Percentiles rank a stretch among this genome's conserved stretches.
These are phyloP conservation scores for Fusarium mangiferae DNA, from an alignment of 2,329 filamentous ascomycete species.

Conservation along the genomic window DNA sequence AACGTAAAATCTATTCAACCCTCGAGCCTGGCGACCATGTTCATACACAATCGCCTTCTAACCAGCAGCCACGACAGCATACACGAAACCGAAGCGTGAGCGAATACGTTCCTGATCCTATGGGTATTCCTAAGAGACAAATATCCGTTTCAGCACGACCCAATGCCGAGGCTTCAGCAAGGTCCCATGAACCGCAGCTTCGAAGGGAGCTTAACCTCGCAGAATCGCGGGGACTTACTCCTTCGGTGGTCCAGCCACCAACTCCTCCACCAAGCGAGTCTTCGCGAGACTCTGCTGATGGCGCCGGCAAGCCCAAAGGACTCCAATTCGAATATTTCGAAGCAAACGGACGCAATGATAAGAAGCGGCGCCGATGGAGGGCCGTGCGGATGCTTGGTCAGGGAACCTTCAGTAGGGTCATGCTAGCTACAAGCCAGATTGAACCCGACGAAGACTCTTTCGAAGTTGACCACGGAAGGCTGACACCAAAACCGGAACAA, in stretches of 20 bases:
- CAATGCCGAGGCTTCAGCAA: slow-evolving; percentile 47
- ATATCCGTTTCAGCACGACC: slow-evolving; percentile 75
- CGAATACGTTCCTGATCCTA: slow-evolving; percentile 82
- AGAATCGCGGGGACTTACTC: slow-evolving; percentile 77
- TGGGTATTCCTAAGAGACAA: slow-evolving; percentile 75
- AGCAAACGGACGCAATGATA: slow-evolving; percentile 72
- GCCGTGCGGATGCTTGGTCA: slow-evolving; percentile 85
- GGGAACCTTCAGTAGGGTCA: slow-evolving; percentile 94
- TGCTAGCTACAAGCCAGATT: slow-evolving; percentile 85
- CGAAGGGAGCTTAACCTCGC: slow-evolving; percentile 85
- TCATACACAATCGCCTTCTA: slow-evolving; percentile 50
- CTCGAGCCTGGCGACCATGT: slow-evolving; percentile 46
- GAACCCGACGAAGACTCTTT: slow-evolving; percentile 59
- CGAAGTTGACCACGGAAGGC: slow-evolving; percentile 48
- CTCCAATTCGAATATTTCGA: slow-evolving; percentile 72
- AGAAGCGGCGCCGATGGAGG: slow-evolving; percentile 80
- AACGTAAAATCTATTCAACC: slow-evolving; percentile 64
- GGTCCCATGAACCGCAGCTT: slow-evolving; percentile 59
- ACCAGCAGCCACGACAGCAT: slow-evolving; percentile 54
- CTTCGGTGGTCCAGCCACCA: slow-evolving; percentile 70
- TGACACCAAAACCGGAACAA: slow-evolving; percentile 45
- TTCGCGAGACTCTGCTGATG: slow-evolving; percentile 58
- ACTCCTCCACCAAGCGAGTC: slow-evolving; percentile 87
- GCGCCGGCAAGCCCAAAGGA: slow-evolving; percentile 55
- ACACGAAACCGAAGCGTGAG: slow-evolving; percentile 84